phyloP scores from a whole-genome alignment of 805 yeast genomes.

The Phaffomyces antillensis region DNA sequence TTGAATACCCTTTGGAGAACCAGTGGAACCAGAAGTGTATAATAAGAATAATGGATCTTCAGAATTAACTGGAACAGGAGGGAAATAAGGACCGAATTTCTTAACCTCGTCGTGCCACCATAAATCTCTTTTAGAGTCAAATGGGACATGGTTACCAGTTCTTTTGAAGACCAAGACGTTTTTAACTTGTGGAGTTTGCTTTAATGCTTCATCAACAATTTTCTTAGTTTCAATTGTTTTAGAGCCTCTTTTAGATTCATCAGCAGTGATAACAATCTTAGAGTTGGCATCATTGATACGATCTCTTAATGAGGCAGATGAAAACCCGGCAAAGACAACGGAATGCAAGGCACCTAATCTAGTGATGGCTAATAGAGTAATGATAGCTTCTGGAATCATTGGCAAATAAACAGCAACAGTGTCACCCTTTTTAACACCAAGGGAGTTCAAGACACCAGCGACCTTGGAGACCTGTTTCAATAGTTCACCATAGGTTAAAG shows the following conservation, averaged over 20 bases:
- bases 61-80: conserved; percentile 70
- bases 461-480: conserved; percentile 62
- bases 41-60: conserved; percentile 78
- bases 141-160: conserved; percentile 51
- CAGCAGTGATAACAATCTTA: conserved; percentile 68
- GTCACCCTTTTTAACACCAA: conserved; percentile 76
- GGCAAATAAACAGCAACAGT: conserved; percentile 84
- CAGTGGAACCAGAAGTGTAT: conserved; percentile 84
- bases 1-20: conserved; percentile 82
- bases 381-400: conserved; percentile 75
- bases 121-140: conserved; percentile 54
- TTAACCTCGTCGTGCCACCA: conserved; percentile 71
- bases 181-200: conserved; percentile 55
- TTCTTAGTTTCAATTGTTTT: conserved; percentile 73
- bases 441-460: conserved; percentile 56
- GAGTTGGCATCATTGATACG: conserved; percentile 79
- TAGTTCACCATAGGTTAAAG: conserved; percentile 63
- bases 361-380: conserved; percentile 69
- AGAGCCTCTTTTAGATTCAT: conserved; percentile 81
- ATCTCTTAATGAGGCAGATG: conserved; percentile 86
- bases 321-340: conserved; percentile 82
- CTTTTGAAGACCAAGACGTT: conserved; percentile 69
- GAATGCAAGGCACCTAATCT: conserved; percentile 83
- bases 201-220: conserved; percentile 75
- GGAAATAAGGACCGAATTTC: conserved; percentile 59